Evolutionary conservation across 768 basidiomycete species (phyloP).

Genomic region (Mycena capillaripes): DNA sequence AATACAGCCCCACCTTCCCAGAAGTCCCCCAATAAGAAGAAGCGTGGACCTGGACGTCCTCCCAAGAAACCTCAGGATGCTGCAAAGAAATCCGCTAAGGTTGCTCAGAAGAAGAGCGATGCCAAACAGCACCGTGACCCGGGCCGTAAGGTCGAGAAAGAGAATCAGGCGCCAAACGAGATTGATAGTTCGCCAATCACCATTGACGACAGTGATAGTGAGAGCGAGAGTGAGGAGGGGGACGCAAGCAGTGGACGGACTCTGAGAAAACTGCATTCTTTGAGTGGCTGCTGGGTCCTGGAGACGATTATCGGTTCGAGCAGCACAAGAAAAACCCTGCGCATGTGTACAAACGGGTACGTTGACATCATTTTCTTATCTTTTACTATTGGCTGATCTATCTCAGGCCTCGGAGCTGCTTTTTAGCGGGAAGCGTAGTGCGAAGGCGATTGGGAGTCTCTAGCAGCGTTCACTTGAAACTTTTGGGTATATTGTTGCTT

Average conservation of each 20-base stretch:
- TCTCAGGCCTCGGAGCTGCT: neutral
- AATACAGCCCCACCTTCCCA: too few relatives aligned
- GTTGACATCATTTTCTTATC: neutral
- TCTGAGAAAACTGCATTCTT: neutral
- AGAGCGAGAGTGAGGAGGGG: neutral
- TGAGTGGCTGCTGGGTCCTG: neutral
- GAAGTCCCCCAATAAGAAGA: too few relatives aligned
- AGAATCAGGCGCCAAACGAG: too few relatives aligned
- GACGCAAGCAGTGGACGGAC: neutral
- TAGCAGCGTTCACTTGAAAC: slow-evolving; percentile 3
- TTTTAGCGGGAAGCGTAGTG: neutral
- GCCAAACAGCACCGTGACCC: too few relatives aligned
- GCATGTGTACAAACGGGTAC: slow-evolving; percentile 12
- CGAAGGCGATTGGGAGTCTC: neutral
- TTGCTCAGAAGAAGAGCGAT: too few relatives aligned
- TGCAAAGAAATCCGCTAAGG: too few relatives aligned
- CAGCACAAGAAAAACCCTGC: slow-evolving; percentile 25
- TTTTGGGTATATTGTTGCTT: neutral
- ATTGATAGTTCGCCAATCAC: too few relatives aligned
- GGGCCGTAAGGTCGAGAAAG: neutral
- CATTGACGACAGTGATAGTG: neutral
- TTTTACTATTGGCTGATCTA: too few relatives aligned
- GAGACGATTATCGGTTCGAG: slow-evolving; percentile 3
- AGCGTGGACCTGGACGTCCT: too few relatives aligned
- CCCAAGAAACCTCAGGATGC: too few relatives aligned